Percentiles rank a stretch among this genome's conserved stretches.
Evolutionary conservation across 495 filamentous ascomycete species (phyloP).

Genomic region (Podospora pseudocomata): DNA sequence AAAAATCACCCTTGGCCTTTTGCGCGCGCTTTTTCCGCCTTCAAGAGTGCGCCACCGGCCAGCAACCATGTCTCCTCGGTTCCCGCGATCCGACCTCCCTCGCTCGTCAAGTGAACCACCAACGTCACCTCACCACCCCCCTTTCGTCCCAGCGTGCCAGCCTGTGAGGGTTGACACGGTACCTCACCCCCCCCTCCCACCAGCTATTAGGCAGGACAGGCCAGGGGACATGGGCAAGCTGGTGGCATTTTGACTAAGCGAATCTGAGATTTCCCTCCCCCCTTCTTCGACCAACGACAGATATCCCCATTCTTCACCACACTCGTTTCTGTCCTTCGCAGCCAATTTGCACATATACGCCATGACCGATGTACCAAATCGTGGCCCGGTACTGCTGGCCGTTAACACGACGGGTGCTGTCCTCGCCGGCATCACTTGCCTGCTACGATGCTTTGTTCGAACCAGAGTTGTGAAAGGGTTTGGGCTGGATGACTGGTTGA

Average conservation of each 20-base stretch:
- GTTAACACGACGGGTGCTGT: conserved; percentile 4
- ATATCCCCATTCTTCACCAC: background rate
- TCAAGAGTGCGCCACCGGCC: background rate
- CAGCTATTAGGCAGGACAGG: background rate
- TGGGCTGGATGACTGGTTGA: conserved; percentile 15
- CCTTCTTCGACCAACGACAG: background rate
- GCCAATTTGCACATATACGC: background rate
- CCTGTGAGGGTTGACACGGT: too few relatives aligned
- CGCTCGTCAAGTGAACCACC: too few relatives aligned
- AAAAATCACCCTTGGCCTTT: background rate
- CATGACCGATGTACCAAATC: background rate
- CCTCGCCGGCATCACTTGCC: conserved; percentile 3
- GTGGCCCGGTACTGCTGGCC: background rate
- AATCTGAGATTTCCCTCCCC: background rate
- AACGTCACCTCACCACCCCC: background rate
- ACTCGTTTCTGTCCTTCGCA: background rate
- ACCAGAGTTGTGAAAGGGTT: conserved; percentile 10
- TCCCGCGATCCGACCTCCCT: background rate
- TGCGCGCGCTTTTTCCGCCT: background rate
- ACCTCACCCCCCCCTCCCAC: too few relatives aligned
- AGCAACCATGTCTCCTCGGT: background rate
- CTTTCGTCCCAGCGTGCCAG: background rate
- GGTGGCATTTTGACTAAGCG: background rate
- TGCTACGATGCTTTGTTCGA: conserved; percentile 14
- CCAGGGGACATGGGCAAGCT: background rate